Evolutionary conservation across 2,329 filamentous ascomycete genomes (phyloP), one percentile per base, ranked within the genome.

Genomic region (Tolypocladium guangdongense): DNA sequence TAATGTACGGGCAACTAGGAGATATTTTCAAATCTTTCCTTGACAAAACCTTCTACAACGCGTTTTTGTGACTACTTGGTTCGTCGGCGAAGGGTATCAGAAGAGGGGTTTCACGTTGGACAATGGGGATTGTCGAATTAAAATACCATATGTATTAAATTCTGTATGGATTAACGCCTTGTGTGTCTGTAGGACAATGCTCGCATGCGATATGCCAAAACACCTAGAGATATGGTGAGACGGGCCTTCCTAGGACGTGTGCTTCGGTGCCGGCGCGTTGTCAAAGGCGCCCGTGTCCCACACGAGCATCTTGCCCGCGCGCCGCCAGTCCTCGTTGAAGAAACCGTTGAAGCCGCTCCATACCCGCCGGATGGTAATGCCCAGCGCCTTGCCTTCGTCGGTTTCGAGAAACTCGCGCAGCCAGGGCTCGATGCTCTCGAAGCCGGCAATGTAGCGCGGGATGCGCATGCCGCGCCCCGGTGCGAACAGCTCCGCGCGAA

Each of bases 261-360:
- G 49, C n/a, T 16, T 16, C 20, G 35, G 24, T 8, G 38, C 14
- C 3, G 51, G 52, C 7, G 48, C 46, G 14, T 59, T 55, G 18
- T 57, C 54, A 49, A 68, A 69, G 20, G 72, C 54, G 4, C 71
- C 71, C 3, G 75, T 78, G 46, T 80, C 75, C 82, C 82, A 86
- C 20, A 86, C 78, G 32, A 84, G 71, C 58, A 86, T 69, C 56
- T 72, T 71, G 1, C 82, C 82, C 2, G 70, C 64, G 53, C 82
- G 73, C 52, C 81, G 71, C 67, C 71, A 74, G 63, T 86, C 82
- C 63, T 85, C 82, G 57, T 80, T 81, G 63, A 83, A 84, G 49
- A 81, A 67, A 12, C 80, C 82, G 62, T 85, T 86, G 67, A 76
- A 81, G 3, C 71, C 74, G 39, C 70, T 69, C 82, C 81, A 85